Evolutionary conservation across 2,329 filamentous ascomycete species (phyloP).

Genomic region (Pseudogymnoascus sp.): DNA sequence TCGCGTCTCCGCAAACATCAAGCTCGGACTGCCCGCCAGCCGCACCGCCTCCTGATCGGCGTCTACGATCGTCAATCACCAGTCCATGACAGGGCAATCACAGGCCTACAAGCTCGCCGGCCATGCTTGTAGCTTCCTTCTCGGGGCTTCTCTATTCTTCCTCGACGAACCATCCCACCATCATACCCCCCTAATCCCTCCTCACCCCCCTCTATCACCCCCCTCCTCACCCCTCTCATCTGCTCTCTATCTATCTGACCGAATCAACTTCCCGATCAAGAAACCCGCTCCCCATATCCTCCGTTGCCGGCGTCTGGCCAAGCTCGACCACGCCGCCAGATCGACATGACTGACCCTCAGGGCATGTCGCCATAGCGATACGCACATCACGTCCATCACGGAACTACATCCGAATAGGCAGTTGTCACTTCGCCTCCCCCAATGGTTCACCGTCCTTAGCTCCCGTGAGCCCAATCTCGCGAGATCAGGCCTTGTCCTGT

Average conservation of each 20-base stretch:
- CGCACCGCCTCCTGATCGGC: background rate
- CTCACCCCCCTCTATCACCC: too few relatives aligned
- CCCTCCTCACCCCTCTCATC: background rate
- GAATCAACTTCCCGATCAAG: background rate
- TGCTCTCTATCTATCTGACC: background rate
- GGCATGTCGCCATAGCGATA: background rate
- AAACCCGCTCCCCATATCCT: background rate
- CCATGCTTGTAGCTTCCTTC: background rate
- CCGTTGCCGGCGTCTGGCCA: background rate
- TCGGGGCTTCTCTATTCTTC: background rate
- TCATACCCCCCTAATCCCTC: background rate
- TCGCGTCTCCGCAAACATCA: background rate
- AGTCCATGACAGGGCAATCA: background rate
- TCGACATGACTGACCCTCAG: background rate
- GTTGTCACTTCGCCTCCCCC: background rate
- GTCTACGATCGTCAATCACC: background rate
- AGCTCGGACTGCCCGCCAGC: background rate
- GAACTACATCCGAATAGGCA: constrained; percentile 6
- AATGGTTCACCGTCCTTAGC: background rate
- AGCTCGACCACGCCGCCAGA: background rate
- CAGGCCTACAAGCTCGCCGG: background rate
- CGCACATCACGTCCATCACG: background rate
- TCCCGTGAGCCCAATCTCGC: background rate
- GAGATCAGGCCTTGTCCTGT: background rate
- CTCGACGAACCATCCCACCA: background rate